A percentile compares a stretch with the other conserved stretches of the same genome.
Conservation (phyloP, 148 eudicot species). For the Silene conica region DNA sequence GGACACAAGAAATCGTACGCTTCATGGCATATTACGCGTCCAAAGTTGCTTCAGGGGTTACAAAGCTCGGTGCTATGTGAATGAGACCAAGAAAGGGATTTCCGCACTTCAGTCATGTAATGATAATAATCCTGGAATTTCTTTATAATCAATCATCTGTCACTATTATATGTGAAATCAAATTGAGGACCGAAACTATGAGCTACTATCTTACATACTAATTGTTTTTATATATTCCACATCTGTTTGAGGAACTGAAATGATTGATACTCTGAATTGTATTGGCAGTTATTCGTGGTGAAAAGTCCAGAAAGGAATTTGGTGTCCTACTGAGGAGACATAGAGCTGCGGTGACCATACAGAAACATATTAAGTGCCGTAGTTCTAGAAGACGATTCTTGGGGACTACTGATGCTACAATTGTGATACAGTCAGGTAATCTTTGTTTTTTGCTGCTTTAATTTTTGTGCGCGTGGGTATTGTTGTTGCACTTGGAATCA, state of each 20-base stretch:
- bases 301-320: constrained; percentile 75
- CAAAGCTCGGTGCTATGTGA: constrained; percentile 66
- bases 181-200: neutral
- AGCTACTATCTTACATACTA: neutral
- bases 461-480: neutral
- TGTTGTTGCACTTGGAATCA: neutral
- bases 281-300: constrained; percentile 79
- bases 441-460: neutral
- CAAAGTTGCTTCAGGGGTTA: constrained; percentile 98
- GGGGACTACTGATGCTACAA: constrained; percentile 49
- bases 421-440: constrained; percentile 72
- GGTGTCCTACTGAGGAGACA: constrained; percentile 59
- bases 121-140: constrained; percentile 15
- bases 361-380: constrained; percentile 58
- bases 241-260: neutral
- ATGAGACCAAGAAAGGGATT: constrained; percentile 55
- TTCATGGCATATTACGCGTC: constrained; percentile 88
- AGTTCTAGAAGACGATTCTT: constrained; percentile 39
- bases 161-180: neutral
- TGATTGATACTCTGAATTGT: neutral
- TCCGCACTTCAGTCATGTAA: constrained; percentile 82
- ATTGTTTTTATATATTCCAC: constrained; percentile 5
- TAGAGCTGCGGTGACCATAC: constrained; percentile 77
- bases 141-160: neutral
- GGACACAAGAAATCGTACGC: constrained; percentile 91